Conservation (phyloP, 768 basidiomycete species). For the Suillus fuscotomentosus region DNA sequence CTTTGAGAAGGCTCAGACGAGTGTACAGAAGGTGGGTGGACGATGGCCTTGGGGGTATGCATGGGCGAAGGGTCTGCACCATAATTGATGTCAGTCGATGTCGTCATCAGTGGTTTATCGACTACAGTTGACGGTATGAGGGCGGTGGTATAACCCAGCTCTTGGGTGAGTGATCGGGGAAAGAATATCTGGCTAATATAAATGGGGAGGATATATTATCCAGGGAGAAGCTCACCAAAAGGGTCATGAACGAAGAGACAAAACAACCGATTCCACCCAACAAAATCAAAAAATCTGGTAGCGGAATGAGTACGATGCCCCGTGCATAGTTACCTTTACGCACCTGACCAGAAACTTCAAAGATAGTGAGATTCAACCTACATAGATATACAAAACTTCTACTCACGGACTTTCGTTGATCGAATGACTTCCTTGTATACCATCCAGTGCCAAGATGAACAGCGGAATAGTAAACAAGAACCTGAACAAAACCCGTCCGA, state of each 20-base stretch:
- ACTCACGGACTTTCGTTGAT: slow-evolving; percentile 60
- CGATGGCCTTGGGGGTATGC: slow-evolving; percentile 21
- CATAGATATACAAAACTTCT: neutral
- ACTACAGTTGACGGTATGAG: slow-evolving; percentile 16
- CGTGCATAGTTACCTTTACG: slow-evolving; percentile 13
- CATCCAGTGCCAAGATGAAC: slow-evolving; percentile 66
- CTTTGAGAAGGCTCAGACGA: slow-evolving; percentile 22
- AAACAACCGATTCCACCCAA: slow-evolving; percentile 73
- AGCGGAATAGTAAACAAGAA: slow-evolving; percentile 73
- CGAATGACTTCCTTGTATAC: slow-evolving; percentile 45
- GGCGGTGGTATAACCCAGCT: slow-evolving; percentile 58
- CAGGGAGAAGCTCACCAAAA: slow-evolving; percentile 53
- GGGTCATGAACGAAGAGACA: slow-evolving; percentile 76
- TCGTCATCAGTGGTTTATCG: slow-evolving; percentile 28
- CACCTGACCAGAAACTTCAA: slow-evolving; percentile 61
- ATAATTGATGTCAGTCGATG: slow-evolving; percentile 21
- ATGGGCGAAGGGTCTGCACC: slow-evolving; percentile 19
- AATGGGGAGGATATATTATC: neutral
- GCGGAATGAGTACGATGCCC: slow-evolving; percentile 1
- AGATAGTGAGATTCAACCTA: neutral
- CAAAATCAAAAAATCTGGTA: slow-evolving; percentile 66
- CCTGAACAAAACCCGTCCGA: slow-evolving; percentile 70
- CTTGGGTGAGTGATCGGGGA: slow-evolving; percentile 67
- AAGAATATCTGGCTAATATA: slow-evolving; percentile 60
- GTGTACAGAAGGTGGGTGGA: slow-evolving; percentile 17